phyloP scores from a whole-genome alignment of 108 stramenopile species.

The Skeletonema grethae region DNA sequence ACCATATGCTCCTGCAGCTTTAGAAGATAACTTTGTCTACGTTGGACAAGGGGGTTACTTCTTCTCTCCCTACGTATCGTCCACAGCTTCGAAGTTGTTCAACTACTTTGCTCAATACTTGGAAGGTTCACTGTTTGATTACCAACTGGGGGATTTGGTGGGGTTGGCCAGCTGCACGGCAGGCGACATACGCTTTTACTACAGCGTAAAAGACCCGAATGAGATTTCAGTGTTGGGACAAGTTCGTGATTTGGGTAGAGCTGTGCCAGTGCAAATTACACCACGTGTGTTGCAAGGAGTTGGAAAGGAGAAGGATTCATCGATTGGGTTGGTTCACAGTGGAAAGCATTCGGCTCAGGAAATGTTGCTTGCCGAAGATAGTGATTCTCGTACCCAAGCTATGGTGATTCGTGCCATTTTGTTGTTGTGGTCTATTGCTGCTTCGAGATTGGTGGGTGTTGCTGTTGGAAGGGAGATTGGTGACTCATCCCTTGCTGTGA shows the following conservation, averaged over 20 bases:
- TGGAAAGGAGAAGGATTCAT: background rate
- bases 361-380: slow-evolving; percentile 41
- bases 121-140: slow-evolving; percentile 46
- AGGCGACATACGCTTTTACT: slow-evolving; percentile 32
- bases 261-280: slow-evolving; percentile 9
- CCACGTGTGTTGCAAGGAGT: slow-evolving; percentile 12
- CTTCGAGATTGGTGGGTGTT: slow-evolving; percentile 31
- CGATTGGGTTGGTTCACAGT: slow-evolving; percentile 32
- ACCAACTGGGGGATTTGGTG: slow-evolving; percentile 42
- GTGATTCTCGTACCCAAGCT: slow-evolving; percentile 23
- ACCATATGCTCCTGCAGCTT: slow-evolving; percentile 12
- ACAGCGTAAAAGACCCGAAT: slow-evolving; percentile 33
- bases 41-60: slow-evolving; percentile 48
- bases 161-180: slow-evolving; percentile 25
- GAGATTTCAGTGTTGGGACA: slow-evolving; percentile 33
- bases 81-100: slow-evolving; percentile 20
- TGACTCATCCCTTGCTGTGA: slow-evolving; percentile 5
- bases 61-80: slow-evolving; percentile 39
- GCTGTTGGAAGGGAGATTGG: slow-evolving; percentile 35
- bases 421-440: slow-evolving; percentile 18
- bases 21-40: slow-evolving; percentile 41
- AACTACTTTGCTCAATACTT: slow-evolving; percentile 44
- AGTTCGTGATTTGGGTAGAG: background rate
- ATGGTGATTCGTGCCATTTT: slow-evolving; percentile 12
- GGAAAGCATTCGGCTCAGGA: slow-evolving; percentile 29